Evolutionary conservation across 345 rosid genomes (phyloP).

Genomic region (Barbarea vulgaris): DNA sequence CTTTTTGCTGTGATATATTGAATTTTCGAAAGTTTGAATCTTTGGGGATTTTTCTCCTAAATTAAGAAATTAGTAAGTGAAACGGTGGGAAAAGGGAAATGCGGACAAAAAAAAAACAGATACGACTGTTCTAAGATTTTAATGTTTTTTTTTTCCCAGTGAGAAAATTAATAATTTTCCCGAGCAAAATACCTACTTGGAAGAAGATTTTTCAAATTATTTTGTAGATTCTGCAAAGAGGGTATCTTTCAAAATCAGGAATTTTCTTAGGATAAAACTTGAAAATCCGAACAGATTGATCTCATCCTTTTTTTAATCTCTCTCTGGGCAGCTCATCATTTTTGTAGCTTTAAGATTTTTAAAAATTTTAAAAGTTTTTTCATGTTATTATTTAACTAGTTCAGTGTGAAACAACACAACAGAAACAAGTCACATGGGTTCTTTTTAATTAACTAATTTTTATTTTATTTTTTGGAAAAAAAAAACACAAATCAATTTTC

Average conservation of each 20-base stretch:
- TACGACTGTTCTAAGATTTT: neutral
- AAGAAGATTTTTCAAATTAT: neutral
- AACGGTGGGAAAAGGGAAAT: conserved; percentile 1
- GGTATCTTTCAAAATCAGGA: conserved; percentile 2
- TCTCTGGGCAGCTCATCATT: neutral
- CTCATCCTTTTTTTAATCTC: neutral
- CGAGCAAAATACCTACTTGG: conserved; percentile 10
- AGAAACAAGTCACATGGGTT: neutral
- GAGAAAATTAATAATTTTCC: conserved; percentile 20
- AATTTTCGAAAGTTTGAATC: neutral
- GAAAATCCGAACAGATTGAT: neutral
- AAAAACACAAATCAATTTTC: no score
- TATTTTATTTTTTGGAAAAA: no score
- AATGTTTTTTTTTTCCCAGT: neutral
- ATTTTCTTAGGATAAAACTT: no score
- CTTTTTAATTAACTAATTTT: neutral
- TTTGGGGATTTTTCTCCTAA: neutral
- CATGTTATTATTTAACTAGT: no score
- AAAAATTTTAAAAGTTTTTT: neutral
- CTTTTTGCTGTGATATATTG: no score
- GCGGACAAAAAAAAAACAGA: neutral
- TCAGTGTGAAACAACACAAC: no score
- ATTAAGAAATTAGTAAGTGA: neutral
- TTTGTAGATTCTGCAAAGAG: neutral
- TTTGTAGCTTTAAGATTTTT: neutral